Conservation (phyloP, 352 stramenopile species). For the Phytophthora pisi region DNA sequence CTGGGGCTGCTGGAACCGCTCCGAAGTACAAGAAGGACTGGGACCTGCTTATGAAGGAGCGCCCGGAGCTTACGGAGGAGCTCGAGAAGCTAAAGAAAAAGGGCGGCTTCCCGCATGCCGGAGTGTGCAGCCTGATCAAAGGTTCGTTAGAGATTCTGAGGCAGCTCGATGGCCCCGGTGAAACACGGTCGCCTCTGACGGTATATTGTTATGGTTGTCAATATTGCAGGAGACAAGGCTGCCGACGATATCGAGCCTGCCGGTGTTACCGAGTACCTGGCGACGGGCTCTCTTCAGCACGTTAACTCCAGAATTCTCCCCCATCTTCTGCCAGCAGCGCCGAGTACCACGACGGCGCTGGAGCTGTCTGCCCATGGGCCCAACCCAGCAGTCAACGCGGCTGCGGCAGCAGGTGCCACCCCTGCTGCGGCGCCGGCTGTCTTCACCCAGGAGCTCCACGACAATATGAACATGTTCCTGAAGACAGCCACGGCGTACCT, state of each 20-base stretch:
- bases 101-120: conserved; percentile 27
- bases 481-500: conserved; percentile 44
- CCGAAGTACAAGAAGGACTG: conserved; percentile 23
- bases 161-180: not conserved
- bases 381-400: not conserved
- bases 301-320: conserved; percentile 18
- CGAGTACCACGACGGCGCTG: not conserved
- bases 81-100: conserved; percentile 23
- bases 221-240: conserved; percentile 23
- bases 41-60: conserved; percentile 27
- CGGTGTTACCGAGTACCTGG: conserved; percentile 28
- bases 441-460: conserved; percentile 30
- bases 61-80: conserved; percentile 14
- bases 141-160: conserved; percentile 11
- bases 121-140: conserved; percentile 31
- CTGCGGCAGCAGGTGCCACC: not conserved
- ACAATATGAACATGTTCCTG: conserved; percentile 44
- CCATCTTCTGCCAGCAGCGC: conserved; percentile 19
- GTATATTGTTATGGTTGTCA: not conserved
- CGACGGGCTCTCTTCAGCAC: conserved; percentile 9
- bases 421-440: not conserved
- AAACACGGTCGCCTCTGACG: not conserved
- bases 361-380: not conserved
- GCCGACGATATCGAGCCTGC: conserved; percentile 7
- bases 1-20: conserved; percentile 7